Evolutionary conservation across 208 protist genomes (phyloP), one percentile per base, ranked within the genome.

Genomic region (Sergeia podlipaevii): DNA sequence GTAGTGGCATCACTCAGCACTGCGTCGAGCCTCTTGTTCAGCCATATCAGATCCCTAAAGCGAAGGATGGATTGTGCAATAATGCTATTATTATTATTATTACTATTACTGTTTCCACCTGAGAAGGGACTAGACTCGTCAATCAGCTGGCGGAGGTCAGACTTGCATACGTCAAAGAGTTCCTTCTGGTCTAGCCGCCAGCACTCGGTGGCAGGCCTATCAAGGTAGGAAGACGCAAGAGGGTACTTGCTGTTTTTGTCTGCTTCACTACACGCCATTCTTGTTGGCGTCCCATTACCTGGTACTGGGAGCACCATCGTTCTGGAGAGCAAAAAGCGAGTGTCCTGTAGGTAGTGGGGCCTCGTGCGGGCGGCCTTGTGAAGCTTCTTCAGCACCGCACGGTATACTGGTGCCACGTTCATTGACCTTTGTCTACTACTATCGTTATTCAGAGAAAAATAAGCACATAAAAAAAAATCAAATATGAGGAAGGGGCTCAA

Each of bases 271-370:
- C 29, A 10, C 13, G 2, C 8, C 13, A 7, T 53, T 32, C 6
- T 15, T 18, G 32, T 0, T 3, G 27, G 20, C 15, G 21, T 34
- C 17, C 4, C 46, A 10, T 28, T 44, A 2, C 13, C 4, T 28
- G 33, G 21, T 2, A 2, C 23, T 42, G 10, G 50, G 34, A 39
- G 6, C 32, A 70, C 49, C 4, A 79, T 58, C 5, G 82, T 79
- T 7, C 78, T 62, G 1, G 82, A 91, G 5, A 94, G 73, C 33
- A 91, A 67, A 65, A 91, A 89, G 18, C 87, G 87, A 5, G 83
- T 58, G 23, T 94, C 82, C 27, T 89, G 62, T 23, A 94, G 53
- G 50, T 74, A 84, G 42, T 94, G 73, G 4, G 87, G 82, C 8
- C 55, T 64, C 17, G 24, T 43, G 8, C 45, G 28, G 23, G 64